A percentile compares a stretch with the other conserved stretches of the same genome.
Conservation (phyloP, 495 filamentous ascomycete genomes). For the Daldinia decipiens region DNA sequence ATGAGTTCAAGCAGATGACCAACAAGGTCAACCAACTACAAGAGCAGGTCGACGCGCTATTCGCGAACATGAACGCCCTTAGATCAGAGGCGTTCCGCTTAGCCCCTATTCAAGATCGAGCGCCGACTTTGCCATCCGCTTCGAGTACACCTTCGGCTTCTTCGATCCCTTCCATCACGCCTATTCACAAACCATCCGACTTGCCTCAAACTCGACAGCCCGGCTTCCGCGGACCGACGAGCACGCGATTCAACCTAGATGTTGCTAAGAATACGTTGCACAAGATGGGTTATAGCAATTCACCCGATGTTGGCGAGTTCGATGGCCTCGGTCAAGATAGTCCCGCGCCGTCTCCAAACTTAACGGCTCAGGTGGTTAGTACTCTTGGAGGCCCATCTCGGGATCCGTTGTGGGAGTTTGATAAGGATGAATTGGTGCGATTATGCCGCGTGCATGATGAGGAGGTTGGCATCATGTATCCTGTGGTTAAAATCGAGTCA, state of each 20-base stretch:
- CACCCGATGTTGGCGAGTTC: constrained; percentile 65
- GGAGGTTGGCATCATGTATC: constrained; percentile 89
- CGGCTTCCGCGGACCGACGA: constrained; percentile 85
- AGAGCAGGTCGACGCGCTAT: constrained; percentile 82
- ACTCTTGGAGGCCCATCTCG: constrained; percentile 55
- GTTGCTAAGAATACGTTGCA: constrained; percentile 88
- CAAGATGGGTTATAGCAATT: constrained; percentile 82
- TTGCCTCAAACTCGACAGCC: constrained; percentile 59
- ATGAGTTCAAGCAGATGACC: constrained; percentile 84
- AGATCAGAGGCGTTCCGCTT: constrained; percentile 59
- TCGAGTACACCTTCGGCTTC: constrained; percentile 52
- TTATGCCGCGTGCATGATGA: constrained; percentile 80
- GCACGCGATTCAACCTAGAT: constrained; percentile 84
- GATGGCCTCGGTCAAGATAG: constrained; percentile 66
- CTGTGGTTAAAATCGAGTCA: constrained; percentile 75
- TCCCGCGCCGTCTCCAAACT: constrained; percentile 60
- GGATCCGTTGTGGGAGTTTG: constrained; percentile 81
- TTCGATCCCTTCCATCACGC: constrained; percentile 48
- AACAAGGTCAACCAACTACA: constrained; percentile 79
- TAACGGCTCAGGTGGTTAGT: constrained; percentile 48
- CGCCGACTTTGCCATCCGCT: constrained; percentile 46
- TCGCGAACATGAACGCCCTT: constrained; percentile 73
- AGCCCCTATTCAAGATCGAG: constrained; percentile 55
- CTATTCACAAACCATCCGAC: constrained; percentile 42
- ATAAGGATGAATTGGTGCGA: constrained; percentile 75